Evolutionary conservation across 2,329 filamentous ascomycete species (phyloP), one percentile per base, ranked within the genome.

Genomic region (Stagonosporopsis vannaccii): DNA sequence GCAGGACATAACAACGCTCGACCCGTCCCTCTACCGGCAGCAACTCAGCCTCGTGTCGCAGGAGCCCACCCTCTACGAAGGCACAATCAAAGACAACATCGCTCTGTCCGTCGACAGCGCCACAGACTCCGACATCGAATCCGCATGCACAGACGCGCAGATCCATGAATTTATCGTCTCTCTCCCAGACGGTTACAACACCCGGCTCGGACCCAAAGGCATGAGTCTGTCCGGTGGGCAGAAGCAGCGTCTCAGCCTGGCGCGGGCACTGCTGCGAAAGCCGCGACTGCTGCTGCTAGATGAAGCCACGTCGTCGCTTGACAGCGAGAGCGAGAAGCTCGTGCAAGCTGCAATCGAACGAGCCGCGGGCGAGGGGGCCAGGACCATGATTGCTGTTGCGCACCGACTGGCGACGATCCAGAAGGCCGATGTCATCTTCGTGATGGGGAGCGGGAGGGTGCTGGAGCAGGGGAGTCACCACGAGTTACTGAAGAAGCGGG

Each of bases 61-160:
- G 57, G 80, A 82, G 50, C 78, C 80, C 13, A 77, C 76, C 0
- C 72, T 82, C 6, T 81, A 79, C 60, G 73, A 79, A 68, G 77
- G 76, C 54, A 78, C 73, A 1, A 76, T 79, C 36, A 62, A 65
- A 2, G 77, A 79, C 11, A 80, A 80, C 51, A 53, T 79, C 17
- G 59, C 68, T 0, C 62, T 77, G 0, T 73, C 70, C 15, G 72
- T 76, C 4, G 67, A 69, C n/a, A 44, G 39, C 0, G 72, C 69
- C 3, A 70, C 68, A 1, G 62, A 73, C 11, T 60, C 58, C 2
- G 68, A 67, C 0, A 69, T 77, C 36, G 58, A 76, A 20, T 45
- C 60, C 12, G 75, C 74, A 2, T 76, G 74, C 33, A 48, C 41
- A 13, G 71, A 72, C 43, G 74, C 75, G 2, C 74, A 77, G 35